These are phyloP conservation scores for Leersia perrieri DNA, from an alignment of 176 grass and related monocot genomes.

Conservation along the genomic window DNA sequence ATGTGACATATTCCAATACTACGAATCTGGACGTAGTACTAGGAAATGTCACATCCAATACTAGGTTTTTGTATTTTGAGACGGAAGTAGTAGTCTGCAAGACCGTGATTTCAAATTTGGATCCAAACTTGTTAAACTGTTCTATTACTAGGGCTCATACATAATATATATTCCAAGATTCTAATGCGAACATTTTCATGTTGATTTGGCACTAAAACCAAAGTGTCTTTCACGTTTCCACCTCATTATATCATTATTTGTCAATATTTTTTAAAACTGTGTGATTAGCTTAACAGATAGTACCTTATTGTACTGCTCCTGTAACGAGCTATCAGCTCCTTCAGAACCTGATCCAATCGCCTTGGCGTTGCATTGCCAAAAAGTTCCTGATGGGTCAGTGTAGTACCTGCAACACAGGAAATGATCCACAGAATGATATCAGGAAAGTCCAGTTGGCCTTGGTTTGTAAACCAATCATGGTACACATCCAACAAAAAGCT, in stretches of 20 bases:
- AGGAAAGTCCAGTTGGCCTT: neutral
- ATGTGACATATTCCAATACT: no score
- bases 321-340: conserved; percentile 95
- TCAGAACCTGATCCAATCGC: conserved; percentile 96
- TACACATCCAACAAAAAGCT: neutral
- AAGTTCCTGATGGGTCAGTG: conserved; percentile 91
- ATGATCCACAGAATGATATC: conserved; percentile 1
- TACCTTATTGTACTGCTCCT: conserved; percentile 98
- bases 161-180: neutral
- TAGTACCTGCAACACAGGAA: conserved; percentile 62
- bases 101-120: neutral
- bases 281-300: neutral
- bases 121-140: neutral
- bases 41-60: no score
- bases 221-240: neutral
- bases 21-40: no score
- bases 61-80: no score
- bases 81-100: no score
- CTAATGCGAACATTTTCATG: neutral
- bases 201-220: conserved; percentile 4
- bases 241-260: neutral
- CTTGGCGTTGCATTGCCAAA: conserved; percentile 97
- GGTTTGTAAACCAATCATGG: neutral
- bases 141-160: neutral
- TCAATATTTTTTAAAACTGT: neutral